Conservation (phyloP, 2,329 filamentous ascomycete genomes). For the Coleophoma eucalyptorum region DNA sequence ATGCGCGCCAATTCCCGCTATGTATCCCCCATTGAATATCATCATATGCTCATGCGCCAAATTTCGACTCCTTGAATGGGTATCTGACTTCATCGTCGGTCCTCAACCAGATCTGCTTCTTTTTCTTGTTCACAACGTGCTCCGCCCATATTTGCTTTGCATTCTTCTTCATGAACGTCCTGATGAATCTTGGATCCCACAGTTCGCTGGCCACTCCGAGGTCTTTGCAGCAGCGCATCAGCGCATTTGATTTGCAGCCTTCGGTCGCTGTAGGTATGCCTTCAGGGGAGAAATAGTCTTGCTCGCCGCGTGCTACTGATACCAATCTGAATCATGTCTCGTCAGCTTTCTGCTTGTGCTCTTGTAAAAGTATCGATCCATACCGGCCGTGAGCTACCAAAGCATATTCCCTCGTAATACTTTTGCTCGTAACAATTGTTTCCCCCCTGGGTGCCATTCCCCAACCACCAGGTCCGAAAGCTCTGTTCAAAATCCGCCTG, state of each 20-base stretch:
- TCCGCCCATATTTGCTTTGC: constrained; percentile 86
- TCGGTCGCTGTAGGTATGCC: constrained; percentile 92
- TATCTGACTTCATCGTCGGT: constrained; percentile 75
- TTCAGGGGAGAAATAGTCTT: constrained; percentile 87
- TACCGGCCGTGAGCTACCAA: constrained; percentile 85
- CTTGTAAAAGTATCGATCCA: constrained; percentile 25
- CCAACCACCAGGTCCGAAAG: constrained; percentile 95
- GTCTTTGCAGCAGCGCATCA: constrained; percentile 99
- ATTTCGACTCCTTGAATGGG: constrained; percentile 49
- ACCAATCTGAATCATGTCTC: constrained; percentile 61
- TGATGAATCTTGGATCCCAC: constrained; percentile 92
- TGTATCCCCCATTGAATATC: not conserved
- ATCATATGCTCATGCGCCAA: constrained; percentile 9
- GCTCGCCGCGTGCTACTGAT: constrained; percentile 88
- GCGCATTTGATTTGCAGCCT: constrained; percentile 94
- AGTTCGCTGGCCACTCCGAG: constrained; percentile 90
- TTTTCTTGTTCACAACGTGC: constrained; percentile 82
- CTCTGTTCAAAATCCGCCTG: constrained; percentile 79
- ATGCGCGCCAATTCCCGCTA: not conserved
- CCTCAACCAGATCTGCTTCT: constrained; percentile 79
- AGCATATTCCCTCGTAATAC: constrained; percentile 87
- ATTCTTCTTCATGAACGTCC: constrained; percentile 71
- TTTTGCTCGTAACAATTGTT: constrained; percentile 51
- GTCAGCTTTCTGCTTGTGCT: not conserved
- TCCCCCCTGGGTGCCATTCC: constrained; percentile 85